phyloP scores from a whole-genome alignment of 192 early-diverging fungal genomes.

The Obelidium mucronatum region DNA sequence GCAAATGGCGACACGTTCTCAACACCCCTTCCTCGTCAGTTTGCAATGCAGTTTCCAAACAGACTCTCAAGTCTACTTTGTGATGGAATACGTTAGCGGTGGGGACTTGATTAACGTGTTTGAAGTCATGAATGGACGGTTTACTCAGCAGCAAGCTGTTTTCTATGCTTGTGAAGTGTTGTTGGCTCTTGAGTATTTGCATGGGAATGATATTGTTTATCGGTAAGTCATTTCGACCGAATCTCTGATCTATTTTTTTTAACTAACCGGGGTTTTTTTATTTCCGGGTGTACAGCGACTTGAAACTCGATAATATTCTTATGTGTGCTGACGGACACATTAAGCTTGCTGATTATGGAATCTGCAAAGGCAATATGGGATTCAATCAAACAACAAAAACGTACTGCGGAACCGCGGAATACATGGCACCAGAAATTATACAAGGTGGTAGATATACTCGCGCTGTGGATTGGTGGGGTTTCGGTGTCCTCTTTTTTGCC shows the following conservation, averaged over 20 bases:
- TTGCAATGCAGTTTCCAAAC: slow-evolving; percentile 96
- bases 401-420: slow-evolving; percentile 85
- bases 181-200: slow-evolving; percentile 95
- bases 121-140: slow-evolving; percentile 78
- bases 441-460: slow-evolving; percentile 82
- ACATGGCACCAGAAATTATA: slow-evolving; percentile 98
- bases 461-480: slow-evolving; percentile 99
- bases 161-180: slow-evolving; percentile 98
- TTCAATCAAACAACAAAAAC: too few species aligned
- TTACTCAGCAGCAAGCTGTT: slow-evolving; percentile 78
- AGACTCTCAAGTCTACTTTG: slow-evolving; percentile 90
- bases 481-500: slow-evolving; percentile 84
- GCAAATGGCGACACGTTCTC: slow-evolving; percentile 83
- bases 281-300: slow-evolving; percentile 63
- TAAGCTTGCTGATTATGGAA: slow-evolving; percentile 54
- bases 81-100: slow-evolving; percentile 97
- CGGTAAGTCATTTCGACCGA: slow-evolving; percentile 52
- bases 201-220: slow-evolving; percentile 91
- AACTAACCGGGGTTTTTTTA: too few species aligned
- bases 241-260: too few species aligned
- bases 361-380: too few species aligned
- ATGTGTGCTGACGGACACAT: slow-evolving; percentile 91
- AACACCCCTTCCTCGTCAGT: slow-evolving; percentile 94
- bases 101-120: slow-evolving; percentile 99
- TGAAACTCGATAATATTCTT: slow-evolving; percentile 97